A percentile compares a stretch with the other conserved stretches of the same genome.
Conservation (phyloP, 345 rosid genomes). For the Brassica nigra region DNA sequence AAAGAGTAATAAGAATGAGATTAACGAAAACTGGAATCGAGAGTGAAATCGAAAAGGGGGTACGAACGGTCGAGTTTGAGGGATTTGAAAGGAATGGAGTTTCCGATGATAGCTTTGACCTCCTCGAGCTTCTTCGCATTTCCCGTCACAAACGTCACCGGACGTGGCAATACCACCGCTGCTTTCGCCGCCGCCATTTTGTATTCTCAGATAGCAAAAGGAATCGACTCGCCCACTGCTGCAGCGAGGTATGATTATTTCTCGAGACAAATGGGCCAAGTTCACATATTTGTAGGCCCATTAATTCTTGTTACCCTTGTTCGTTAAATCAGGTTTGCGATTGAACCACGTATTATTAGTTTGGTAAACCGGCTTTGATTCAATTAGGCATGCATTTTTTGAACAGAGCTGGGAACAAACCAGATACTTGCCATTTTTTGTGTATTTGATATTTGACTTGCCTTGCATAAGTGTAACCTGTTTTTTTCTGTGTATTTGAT, state of each 20-base stretch:
- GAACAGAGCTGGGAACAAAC: no score
- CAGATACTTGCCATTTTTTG: background rate
- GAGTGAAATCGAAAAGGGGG: background rate
- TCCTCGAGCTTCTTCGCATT: slow-evolving; percentile 96
- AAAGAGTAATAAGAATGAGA: background rate
- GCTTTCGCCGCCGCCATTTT: slow-evolving; percentile 49
- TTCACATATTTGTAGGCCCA: slow-evolving; percentile 6
- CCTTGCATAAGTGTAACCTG: no score
- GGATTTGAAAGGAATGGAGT: slow-evolving; percentile 79
- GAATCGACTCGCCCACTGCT: background rate
- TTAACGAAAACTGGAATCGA: background rate
- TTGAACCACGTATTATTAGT: background rate
- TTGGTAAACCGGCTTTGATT: background rate
- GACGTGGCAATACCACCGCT: slow-evolving; percentile 59
- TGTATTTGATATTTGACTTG: no score
- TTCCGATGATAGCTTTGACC: slow-evolving; percentile 82
- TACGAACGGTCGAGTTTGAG: slow-evolving; percentile 75
- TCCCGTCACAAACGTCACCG: slow-evolving; percentile 95
- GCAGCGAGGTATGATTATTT: no score
- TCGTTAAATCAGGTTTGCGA: background rate
- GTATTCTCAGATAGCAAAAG: background rate
- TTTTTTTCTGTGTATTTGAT: no score
- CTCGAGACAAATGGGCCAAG: background rate
- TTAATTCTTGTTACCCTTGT: background rate
- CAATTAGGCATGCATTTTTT: no score